Evolutionary conservation across 2,329 filamentous ascomycete species (phyloP).

Genomic region (Aspergillus awamori): DNA sequence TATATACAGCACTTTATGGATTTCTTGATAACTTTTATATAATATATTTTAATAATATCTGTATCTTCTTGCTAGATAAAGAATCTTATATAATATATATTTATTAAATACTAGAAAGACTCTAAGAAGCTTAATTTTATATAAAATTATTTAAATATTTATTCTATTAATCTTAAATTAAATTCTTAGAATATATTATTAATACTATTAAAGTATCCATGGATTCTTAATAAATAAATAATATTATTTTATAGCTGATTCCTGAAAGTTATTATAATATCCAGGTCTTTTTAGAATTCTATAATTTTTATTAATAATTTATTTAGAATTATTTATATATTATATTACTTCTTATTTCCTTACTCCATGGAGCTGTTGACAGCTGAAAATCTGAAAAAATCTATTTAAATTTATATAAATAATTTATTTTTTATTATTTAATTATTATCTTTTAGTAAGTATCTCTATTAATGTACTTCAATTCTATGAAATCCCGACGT

Average conservation of each 20-base stretch:
- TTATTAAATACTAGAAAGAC: background rate
- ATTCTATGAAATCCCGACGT: background rate
- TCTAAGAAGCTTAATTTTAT: background rate
- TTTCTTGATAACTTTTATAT: too few relatives aligned
- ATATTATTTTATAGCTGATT: background rate
- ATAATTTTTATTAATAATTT: background rate
- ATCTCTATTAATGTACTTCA: background rate
- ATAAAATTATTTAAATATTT: background rate
- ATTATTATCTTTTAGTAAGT: background rate
- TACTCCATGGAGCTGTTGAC: background rate
- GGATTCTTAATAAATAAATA: background rate
- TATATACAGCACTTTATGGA: background rate
- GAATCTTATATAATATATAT: background rate
- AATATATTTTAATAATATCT: too few relatives aligned
- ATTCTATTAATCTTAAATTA: background rate
- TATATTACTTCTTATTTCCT: background rate
- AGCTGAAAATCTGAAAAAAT: background rate
- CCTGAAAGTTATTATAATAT: background rate
- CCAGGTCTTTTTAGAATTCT: background rate
- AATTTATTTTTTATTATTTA: background rate
- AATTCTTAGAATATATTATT: background rate
- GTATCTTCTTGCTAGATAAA: background rate
- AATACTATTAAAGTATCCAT: background rate
- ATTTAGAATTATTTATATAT: background rate
- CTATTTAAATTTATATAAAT: background rate